Percentiles rank a stretch among this genome's conserved stretches.
Conservation (phyloP, 2,329 filamentous ascomycete genomes). For the Penicillium paneum region DNA sequence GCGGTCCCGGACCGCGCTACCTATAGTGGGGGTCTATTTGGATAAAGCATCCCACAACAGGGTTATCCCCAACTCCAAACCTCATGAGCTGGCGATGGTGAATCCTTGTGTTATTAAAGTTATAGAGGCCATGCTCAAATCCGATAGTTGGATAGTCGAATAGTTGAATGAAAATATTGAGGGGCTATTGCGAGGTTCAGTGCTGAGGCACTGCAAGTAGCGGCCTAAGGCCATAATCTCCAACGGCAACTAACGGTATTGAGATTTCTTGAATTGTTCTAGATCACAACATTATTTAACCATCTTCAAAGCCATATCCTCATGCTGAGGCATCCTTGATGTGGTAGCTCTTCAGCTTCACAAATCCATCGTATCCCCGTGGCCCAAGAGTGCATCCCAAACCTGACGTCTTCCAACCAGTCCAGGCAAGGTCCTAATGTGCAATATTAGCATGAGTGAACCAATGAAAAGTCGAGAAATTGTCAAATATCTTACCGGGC, state of each 20-base stretch:
- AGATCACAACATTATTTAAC: background rate
- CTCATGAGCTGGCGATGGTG: background rate
- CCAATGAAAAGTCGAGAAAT: background rate
- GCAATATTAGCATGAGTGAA: background rate
- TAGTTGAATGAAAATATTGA: background rate
- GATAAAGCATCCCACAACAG: background rate
- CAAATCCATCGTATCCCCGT: conserved; percentile 87
- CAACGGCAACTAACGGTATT: background rate
- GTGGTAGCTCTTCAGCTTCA: conserved; percentile 91
- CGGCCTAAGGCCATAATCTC: no score
- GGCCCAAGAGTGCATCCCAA: conserved; percentile 80
- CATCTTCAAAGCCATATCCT: background rate
- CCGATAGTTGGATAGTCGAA: background rate
- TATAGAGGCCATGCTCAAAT: background rate
- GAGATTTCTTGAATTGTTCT: background rate
- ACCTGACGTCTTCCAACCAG: conserved; percentile 91
- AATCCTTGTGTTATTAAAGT: background rate
- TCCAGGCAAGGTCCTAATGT: conserved; percentile 77
- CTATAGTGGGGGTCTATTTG: background rate
- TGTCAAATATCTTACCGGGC: conserved; percentile 62
- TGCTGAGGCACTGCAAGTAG: no score
- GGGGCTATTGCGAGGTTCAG: no score
- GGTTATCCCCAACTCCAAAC: no score
- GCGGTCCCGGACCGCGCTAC: conserved; percentile 6
- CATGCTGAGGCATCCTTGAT: conserved; percentile 49